Evolutionary conservation across 2,329 filamentous ascomycete genomes (phyloP).

Genomic region (Cladobotryum mycophilum): DNA sequence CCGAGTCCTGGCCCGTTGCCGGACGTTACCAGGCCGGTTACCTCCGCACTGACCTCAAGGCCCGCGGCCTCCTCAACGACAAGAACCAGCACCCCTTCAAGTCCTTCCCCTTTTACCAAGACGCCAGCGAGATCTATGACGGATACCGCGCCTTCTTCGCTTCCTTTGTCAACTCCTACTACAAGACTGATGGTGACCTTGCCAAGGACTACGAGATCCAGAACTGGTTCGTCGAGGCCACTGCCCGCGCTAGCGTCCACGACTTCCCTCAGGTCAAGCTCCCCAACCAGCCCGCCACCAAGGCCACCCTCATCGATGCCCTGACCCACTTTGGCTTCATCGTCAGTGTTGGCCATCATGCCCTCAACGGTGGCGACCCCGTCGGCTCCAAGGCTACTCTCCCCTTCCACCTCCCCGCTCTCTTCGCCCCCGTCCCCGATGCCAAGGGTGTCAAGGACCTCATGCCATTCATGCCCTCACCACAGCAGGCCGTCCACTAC

Average conservation of each 20-base stretch:
- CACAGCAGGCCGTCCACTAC: conserved; percentile 28
- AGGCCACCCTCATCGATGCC: conserved; percentile 30
- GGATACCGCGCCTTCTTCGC: conserved; percentile 33
- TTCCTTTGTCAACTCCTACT: conserved; percentile 39
- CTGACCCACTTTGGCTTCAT: conserved; percentile 31
- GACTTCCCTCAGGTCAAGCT: conserved; percentile 33
- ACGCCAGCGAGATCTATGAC: conserved; percentile 31
- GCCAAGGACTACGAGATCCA: conserved; percentile 35
- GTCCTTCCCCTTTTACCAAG: conserved; percentile 39
- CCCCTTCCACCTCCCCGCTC: conserved; percentile 36
- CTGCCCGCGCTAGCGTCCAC: conserved; percentile 27
- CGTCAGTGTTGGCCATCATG: conserved; percentile 30
- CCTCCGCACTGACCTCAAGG: conserved; percentile 30
- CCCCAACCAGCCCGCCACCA: conserved; percentile 8
- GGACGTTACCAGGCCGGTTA: conserved; percentile 34
- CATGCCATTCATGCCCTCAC: conserved; percentile 29
- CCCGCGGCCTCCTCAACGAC: conserved; percentile 35
- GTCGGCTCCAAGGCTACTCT: conserved; percentile 28
- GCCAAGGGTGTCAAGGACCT: conserved; percentile 32
- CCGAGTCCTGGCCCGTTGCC: conserved; percentile 21
- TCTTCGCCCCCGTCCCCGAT: conserved; percentile 34
- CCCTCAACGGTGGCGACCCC: conserved; percentile 37
- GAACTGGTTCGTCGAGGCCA: conserved; percentile 38
- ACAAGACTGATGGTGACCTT: conserved; percentile 27
- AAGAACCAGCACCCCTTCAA: conserved; percentile 30